Percentiles rank a stretch among this genome's conserved stretches.
phyloP scores from a whole-genome alignment of 2,329 filamentous ascomycete species.

The Hymenoscyphus fructigenus region DNA sequence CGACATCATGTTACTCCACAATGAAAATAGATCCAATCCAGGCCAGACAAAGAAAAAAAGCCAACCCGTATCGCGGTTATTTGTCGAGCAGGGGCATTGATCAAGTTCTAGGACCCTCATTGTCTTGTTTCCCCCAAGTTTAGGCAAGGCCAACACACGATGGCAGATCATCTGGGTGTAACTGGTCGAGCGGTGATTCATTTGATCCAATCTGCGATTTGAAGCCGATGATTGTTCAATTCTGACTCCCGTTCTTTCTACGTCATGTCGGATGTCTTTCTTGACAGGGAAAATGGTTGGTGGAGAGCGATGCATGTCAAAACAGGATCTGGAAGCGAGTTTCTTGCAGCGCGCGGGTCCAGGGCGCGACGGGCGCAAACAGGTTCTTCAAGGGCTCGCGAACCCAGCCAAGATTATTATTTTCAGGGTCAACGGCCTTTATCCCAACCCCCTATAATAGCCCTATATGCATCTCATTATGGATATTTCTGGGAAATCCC shows the following conservation, averaged over 20 bases:
- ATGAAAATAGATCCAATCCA: not conserved
- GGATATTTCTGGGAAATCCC: not conserved
- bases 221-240: constrained; percentile 2
- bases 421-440: not conserved
- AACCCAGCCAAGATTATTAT: not conserved
- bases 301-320: constrained; percentile 3
- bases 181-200: not conserved
- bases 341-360: constrained; percentile 12
- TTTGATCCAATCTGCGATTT: constrained; percentile 6
- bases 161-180: not conserved
- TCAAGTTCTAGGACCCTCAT: not conserved
- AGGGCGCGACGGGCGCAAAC: not conserved
- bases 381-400: not conserved
- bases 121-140: constrained; percentile 8
- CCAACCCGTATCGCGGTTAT: not conserved
- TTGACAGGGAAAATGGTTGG: constrained; percentile 11
- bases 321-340: constrained; percentile 15
- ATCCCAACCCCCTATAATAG: not conserved
- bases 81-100: constrained; percentile 5
- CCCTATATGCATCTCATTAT: not conserved
- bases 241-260: constrained; percentile 1
- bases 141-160: not conserved
- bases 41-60: constrained; percentile 1
- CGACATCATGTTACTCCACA: constrained; percentile 4
- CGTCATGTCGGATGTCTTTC: constrained; percentile 12